Evolutionary conservation across 164 flowering plant genomes (phyloP).

Genomic region (Liquidambar formosana): DNA sequence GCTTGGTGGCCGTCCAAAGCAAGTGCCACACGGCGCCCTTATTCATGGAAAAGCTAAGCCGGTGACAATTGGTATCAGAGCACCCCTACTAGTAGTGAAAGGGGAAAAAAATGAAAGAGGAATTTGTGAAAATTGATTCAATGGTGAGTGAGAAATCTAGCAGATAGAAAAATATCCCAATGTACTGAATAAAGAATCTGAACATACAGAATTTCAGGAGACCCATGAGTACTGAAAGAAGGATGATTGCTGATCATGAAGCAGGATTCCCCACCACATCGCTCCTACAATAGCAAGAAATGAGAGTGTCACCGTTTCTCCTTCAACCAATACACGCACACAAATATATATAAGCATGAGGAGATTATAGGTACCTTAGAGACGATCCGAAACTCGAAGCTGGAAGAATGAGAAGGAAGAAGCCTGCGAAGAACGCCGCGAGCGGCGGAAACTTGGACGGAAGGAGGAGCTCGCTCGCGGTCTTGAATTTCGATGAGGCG

Average conservation of each 20-base stretch:
- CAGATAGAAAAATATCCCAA: not conserved
- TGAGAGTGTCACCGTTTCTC: no score
- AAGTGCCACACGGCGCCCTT: no score
- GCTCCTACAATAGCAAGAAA: constrained; percentile 33
- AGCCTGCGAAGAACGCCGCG: constrained; percentile 49
- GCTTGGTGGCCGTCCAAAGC: no score
- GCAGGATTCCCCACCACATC: constrained; percentile 70
- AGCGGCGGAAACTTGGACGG: constrained; percentile 60
- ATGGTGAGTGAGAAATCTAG: not conserved
- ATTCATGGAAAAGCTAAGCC: no score
- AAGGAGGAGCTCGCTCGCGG: constrained; percentile 49
- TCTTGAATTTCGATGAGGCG: constrained; percentile 55
- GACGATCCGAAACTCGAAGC: constrained; percentile 57
- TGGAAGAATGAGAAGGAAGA: constrained; percentile 58
- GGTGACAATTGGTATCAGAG: no score
- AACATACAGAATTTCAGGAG: constrained; percentile 65
- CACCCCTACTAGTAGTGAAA: no score
- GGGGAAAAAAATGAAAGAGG: no score
- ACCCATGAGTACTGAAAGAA: constrained; percentile 24
- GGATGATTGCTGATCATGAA: constrained; percentile 61
- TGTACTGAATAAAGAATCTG: not conserved
- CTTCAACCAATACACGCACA: not conserved
- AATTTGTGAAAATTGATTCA: no score
- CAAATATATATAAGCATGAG: no score
- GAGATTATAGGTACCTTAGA: no score